Conservation (phyloP, 2,329 filamentous ascomycete species). For the Talaromyces sp. region DNA sequence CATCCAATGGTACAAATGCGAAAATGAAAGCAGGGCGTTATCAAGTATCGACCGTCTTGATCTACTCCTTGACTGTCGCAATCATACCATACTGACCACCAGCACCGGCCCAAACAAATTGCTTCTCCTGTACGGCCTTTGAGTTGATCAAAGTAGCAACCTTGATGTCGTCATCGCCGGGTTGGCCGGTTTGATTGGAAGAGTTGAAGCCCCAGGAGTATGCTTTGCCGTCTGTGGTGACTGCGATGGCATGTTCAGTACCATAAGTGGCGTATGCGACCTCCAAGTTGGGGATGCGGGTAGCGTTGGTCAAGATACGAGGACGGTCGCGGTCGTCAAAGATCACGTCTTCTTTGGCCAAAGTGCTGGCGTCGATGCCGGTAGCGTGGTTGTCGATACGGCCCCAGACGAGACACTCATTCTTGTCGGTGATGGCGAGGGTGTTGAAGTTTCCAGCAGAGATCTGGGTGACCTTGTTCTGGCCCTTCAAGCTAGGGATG, state of each 20-base stretch:
- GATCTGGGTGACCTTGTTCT: constrained; percentile 59
- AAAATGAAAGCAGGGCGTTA: background rate
- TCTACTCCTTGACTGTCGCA: constrained; percentile 9
- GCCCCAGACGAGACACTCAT: constrained; percentile 54
- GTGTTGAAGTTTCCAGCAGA: constrained; percentile 71
- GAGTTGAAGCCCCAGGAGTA: constrained; percentile 78
- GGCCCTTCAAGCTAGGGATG: constrained; percentile 57
- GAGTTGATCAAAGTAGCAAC: constrained; percentile 79
- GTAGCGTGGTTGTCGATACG: constrained; percentile 53
- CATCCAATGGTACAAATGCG: background rate
- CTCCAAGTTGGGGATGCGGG: constrained; percentile 21
- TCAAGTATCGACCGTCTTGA: constrained; percentile 5
- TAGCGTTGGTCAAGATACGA: constrained; percentile 57
- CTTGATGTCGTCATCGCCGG: constrained; percentile 73
- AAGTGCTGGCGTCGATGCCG: constrained; percentile 50
- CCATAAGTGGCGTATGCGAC: constrained; percentile 59
- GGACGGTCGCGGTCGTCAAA: constrained; percentile 59
- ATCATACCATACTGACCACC: constrained; percentile 65
- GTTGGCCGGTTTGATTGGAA: constrained; percentile 76
- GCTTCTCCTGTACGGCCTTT: constrained; percentile 70
- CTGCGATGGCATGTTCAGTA: constrained; percentile 68
- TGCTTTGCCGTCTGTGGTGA: constrained; percentile 65
- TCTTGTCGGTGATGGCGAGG: constrained; percentile 48
- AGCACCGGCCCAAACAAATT: constrained; percentile 74
- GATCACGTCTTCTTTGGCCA: constrained; percentile 53